Base-by-base conservation (phyloP, 108 stramenopile species). In the Nitzschia sp. region DNA sequence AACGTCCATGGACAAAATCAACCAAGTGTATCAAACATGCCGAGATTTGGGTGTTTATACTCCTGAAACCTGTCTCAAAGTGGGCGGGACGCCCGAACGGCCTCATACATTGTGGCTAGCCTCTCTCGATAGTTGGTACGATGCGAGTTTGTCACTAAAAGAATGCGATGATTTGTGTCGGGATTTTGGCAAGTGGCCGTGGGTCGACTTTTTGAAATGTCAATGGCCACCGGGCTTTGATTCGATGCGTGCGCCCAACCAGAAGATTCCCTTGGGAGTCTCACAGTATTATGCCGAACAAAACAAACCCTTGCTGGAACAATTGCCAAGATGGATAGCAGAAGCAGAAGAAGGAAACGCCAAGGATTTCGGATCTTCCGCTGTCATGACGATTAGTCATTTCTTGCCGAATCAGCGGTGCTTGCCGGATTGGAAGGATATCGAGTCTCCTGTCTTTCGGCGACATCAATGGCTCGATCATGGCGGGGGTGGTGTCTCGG, bases 391-490 rank as follows among this genome's bases (percentile, higher is more conserved):
- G n/a, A 56, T 84, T 0, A 76, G 82, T n/a, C 86, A 87, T 51
- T 87, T 87, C 58, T 58, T 87, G 33, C 82, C 86, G 15, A 84
- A 79, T 47, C 53, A 75, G 27, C 80, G 77, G 58, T 80, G 72
- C 29, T 59, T 87, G 19, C 86, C 86, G 0, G 86, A 87, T 59
- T 87, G 86, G 86, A 80, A 77, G 28, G 81, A 84, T 36, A n/a
- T 78, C 33, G 0, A 58, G 0, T 46, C 67, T 9, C 13, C 38
- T 18, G 23, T 36, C 5, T 79, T 82, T 77, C 29, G 57, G 33
- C 45, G 68, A 3, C 71, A 82, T 19, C 53, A 57, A 36, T 87
- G 86, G 86, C 51, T 87, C 25, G 74, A 87, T 49, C 86, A 87
- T 54, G 81, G 81, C n/a, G 86, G 63, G 27, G 78, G 78, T 19